Evolutionary conservation across 192 early-diverging fungal genomes (phyloP).

Genomic region (Linnemannia hyalina): DNA sequence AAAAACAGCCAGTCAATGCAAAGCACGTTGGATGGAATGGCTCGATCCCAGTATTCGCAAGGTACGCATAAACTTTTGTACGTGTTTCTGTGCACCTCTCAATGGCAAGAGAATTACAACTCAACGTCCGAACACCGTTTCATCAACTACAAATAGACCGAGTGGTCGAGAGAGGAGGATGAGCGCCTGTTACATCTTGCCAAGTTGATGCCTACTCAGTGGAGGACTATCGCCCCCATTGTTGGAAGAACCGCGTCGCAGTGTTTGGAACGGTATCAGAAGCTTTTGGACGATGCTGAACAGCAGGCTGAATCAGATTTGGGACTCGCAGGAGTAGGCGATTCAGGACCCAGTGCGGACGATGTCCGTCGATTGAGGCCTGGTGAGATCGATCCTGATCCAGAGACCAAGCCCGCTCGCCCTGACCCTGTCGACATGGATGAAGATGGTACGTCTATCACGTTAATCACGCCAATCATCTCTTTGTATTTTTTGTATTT

Average conservation of each 20-base stretch:
- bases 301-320: constrained; percentile 77
- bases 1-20: constrained; percentile 99
- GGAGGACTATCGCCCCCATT: constrained; percentile 98
- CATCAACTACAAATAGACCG: constrained; percentile 68
- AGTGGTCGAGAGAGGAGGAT: constrained; percentile 99
- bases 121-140: not conserved
- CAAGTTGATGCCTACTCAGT: constrained; percentile 99
- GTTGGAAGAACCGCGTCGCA: constrained; percentile 97
- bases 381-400: constrained; percentile 98
- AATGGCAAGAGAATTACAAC: not conserved
- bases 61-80: constrained; percentile 39
- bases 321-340: constrained; percentile 74
- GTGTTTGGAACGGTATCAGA: constrained; percentile 96
- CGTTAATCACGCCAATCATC: no score
- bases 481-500: not conserved
- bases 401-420: constrained; percentile 95
- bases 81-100: not conserved
- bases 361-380: constrained; percentile 89
- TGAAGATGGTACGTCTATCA: constrained; percentile 73
- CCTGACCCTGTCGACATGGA: constrained; percentile 99
- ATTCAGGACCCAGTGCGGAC: constrained; percentile 85
- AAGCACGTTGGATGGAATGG: constrained; percentile 99
- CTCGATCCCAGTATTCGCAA: constrained; percentile 99
- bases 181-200: constrained; percentile 97
- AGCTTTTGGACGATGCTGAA: constrained; percentile 96